Evolutionary conservation across 2,329 filamentous ascomycete species (phyloP), one percentile per base, ranked within the genome.

Genomic region (Cladosporium sp.): DNA sequence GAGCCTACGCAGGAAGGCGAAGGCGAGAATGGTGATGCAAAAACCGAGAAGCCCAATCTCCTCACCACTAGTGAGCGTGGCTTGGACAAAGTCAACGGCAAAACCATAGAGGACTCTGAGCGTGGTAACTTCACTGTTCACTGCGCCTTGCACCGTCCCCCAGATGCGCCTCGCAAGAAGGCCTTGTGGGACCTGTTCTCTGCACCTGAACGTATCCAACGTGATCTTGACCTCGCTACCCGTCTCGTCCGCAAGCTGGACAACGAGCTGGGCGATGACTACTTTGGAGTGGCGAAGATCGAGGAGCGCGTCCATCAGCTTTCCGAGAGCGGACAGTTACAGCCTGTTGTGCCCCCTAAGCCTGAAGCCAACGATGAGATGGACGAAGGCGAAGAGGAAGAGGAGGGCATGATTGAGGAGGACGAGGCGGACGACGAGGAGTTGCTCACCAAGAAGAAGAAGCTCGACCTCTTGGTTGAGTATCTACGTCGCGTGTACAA

Each of bases 51-150:
- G n/a, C 32, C 40, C 15, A 55, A 55, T 15, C 40, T 55, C 6
- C 44, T 57, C 45, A 59, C 17, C 39, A 61, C 62, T 7, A 67
- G 65, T 48, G 89, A 96, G 45, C 93, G 89, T 68, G 93, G 93
- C 1, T 81, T 97, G 0, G 91, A 94, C 61, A 90, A 91, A n/a
- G 88, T 99, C 66, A 97, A 99, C 68, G 91, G 92, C 65, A 97
- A 99, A 78, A 96, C 91, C 0, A 96, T 99, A 61, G 91, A 96
- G 68, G 94, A 99, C 69, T 51, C 45, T 20, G 86, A 89, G 48
- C 88, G 93, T 52, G 94, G 94, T 39, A 94, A 99, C 71, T 99
- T 99, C 72, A 93, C 93, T 28, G 97, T 94, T 70, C 94, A 99
- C 69, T 94, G 97, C 50, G 94, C 94, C 59, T 89, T 99, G 20